Evolutionary conservation across 1,284 basidiomycete species (phyloP), one percentile per base, ranked within the genome.

Genomic region (Phylloporus gajari): DNA sequence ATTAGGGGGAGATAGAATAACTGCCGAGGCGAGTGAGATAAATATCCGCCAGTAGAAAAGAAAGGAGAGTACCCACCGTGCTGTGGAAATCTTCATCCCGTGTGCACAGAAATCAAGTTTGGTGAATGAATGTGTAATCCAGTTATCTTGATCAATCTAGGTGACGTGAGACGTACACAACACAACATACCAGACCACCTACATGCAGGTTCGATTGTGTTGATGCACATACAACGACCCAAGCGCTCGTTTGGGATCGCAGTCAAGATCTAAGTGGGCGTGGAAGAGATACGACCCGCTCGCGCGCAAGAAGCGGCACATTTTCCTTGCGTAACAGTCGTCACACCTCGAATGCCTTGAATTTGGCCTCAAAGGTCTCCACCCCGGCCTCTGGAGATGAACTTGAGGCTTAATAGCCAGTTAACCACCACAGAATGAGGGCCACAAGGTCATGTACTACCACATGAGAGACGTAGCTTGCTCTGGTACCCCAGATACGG

Each of bases 191-290:
- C 40, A 23, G 67, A 53, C 51, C 30, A 90, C 94, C 69, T 85
- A 96, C 95, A 91, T 91, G 88, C 93, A 95, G 5, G 95, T 97
- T n/a, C 97, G 97, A 74, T 91, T 92, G 72, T 95, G 95, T 83
- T 96, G 95, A 82, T 96, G 92, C 91, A 97, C 95, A 83, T 97
- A 98, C 1, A 97, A 97, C 23, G 95, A 95, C 11, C 91, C 91
- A 74, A 99, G 93, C 21, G 97, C 97, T 58, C 91, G 90, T 79
- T 97, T 96, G 8, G 99, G 89, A 80, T 98, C 96, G 58, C 88
- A 88, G 82, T 97, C 97, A 72, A 99, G 86, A 82, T 97, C 93
- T 80, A 8, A 99, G 87, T 63, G 98, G 83, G 72, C 91, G 91
- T 5, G 97, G 97, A 73, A 99, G 88, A 69, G 96, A 84, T 38